These are phyloP conservation scores for Tricholoma hemisulphureum DNA, from an alignment of 768 basidiomycete species.

Conservation along the genomic window DNA sequence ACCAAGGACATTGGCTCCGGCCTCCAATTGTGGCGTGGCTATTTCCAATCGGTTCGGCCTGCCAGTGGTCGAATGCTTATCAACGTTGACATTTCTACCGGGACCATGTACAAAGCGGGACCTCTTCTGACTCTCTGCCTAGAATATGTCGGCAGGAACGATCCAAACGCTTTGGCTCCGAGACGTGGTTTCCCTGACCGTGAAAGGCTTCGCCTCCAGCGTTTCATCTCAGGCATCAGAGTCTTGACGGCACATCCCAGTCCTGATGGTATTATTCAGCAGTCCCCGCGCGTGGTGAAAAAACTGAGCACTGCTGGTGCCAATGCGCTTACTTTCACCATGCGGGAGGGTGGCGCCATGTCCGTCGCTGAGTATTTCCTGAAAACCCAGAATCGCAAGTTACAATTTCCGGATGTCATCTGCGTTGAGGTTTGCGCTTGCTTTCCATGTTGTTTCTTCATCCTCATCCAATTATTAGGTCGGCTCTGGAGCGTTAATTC, in stretches of 20 bases:
- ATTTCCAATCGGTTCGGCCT: constrained; percentile 71
- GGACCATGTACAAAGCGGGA: constrained; percentile 67
- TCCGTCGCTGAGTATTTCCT: constrained; percentile 64
- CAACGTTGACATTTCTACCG: constrained; percentile 73
- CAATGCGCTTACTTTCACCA: constrained; percentile 48
- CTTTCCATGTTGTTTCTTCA: constrained; percentile 3
- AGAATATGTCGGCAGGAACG: constrained; percentile 40
- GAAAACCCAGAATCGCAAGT: constrained; percentile 46
- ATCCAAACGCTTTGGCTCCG: constrained; percentile 39
- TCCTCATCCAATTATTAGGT: constrained; percentile 39
- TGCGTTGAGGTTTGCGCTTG: constrained; percentile 60
- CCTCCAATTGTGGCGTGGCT: constrained; percentile 67
- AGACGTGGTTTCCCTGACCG: constrained; percentile 50
- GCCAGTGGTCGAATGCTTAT: constrained; percentile 56
- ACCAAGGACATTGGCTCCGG: constrained; percentile 49
- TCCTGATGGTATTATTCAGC: constrained; percentile 21
- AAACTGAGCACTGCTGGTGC: constrained; percentile 57
- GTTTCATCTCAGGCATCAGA: constrained; percentile 54
- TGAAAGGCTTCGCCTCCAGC: constrained; percentile 51
- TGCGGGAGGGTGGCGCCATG: constrained; percentile 53
- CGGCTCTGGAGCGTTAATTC: constrained; percentile 58
- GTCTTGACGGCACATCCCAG: constrained; percentile 44
- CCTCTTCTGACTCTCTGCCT: constrained; percentile 51
- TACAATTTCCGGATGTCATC: constrained; percentile 60
- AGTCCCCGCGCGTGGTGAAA: constrained; percentile 59